These are phyloP conservation scores for Ustilago loliicola DNA, from an alignment of 1,284 basidiomycete species.

Conservation along the genomic window DNA sequence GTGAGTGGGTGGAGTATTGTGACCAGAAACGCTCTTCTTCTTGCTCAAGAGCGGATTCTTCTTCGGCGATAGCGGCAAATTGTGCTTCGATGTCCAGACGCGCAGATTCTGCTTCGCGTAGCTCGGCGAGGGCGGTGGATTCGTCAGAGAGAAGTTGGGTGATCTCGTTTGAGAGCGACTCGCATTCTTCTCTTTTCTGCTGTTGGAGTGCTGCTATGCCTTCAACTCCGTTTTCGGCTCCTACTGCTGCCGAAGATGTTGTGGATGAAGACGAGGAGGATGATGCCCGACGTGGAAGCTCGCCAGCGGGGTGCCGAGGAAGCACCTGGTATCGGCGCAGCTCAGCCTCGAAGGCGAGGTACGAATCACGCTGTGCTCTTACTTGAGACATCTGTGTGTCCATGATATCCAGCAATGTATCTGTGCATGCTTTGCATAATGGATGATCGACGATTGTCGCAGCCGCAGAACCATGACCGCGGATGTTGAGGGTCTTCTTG, in stretches of 20 bases:
- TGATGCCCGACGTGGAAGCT: slow-evolving; percentile 6
- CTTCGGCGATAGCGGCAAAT: slow-evolving; percentile 79
- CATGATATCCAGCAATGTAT: slow-evolving; percentile 82
- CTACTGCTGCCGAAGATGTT: neutral
- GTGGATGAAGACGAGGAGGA: slow-evolving; percentile 13
- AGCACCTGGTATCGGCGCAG: slow-evolving; percentile 48
- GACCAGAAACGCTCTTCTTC: slow-evolving; percentile 91
- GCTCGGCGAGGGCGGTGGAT: slow-evolving; percentile 31
- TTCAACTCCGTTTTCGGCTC: neutral
- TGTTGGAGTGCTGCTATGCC: slow-evolving; percentile 14
- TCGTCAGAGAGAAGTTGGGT: slow-evolving; percentile 43
- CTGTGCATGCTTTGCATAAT: slow-evolving; percentile 92
- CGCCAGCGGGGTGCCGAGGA: slow-evolving; percentile 4
- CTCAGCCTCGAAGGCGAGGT: slow-evolving; percentile 58
- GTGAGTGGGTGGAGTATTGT: slow-evolving; percentile 79
- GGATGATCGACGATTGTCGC: slow-evolving; percentile 82
- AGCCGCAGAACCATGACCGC: slow-evolving; percentile 1
- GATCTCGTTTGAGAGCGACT: slow-evolving; percentile 34
- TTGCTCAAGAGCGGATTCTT: slow-evolving; percentile 80
- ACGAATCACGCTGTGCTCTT: slow-evolving; percentile 90
- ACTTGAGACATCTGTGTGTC: slow-evolving; percentile 88
- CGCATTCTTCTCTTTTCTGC: slow-evolving; percentile 15
- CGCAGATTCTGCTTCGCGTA: slow-evolving; percentile 59
- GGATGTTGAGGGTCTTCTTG: slow-evolving; percentile 17
- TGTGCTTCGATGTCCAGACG: slow-evolving; percentile 77